phyloP scores from a whole-genome alignment of 169 alveolate species.

The Babesia bigemina region DNA sequence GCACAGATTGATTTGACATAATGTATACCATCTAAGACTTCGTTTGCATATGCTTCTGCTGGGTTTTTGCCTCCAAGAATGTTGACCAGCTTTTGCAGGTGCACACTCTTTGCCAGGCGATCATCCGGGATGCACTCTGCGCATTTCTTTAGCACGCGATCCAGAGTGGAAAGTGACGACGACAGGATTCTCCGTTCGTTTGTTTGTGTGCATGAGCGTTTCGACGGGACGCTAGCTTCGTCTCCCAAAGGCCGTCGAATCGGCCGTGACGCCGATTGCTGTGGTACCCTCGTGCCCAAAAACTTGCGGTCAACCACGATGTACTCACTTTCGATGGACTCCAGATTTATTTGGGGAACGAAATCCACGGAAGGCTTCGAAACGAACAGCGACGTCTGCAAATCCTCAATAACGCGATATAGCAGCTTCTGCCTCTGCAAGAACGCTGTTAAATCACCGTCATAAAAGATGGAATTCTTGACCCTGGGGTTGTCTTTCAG shows the following conservation, averaged over 20 bases:
- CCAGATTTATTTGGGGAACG: slow-evolving; percentile 21
- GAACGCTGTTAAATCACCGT: slow-evolving; percentile 23
- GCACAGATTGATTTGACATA: slow-evolving; percentile 24
- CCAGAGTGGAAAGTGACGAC: slow-evolving; percentile 18
- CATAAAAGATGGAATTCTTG: slow-evolving; percentile 19
- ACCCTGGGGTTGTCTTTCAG: slow-evolving; percentile 16
- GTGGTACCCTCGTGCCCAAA: slow-evolving; percentile 16
- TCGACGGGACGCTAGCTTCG: background rate
- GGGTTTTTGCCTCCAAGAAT: slow-evolving; percentile 33
- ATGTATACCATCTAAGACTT: slow-evolving; percentile 20
- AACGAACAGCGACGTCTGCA: slow-evolving; percentile 24
- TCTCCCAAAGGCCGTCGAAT: background rate
- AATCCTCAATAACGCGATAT: slow-evolving; percentile 31
- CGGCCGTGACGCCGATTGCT: background rate
- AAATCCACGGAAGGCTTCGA: slow-evolving; percentile 38
- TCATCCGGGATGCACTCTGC: slow-evolving; percentile 30
- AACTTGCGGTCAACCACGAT: slow-evolving; percentile 19
- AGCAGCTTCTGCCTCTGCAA: slow-evolving; percentile 32
- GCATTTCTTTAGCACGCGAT: slow-evolving; percentile 25
- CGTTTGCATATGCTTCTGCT: slow-evolving; percentile 27
- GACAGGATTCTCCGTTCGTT: background rate
- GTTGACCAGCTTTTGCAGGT: slow-evolving; percentile 33
- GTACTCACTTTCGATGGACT: slow-evolving; percentile 23
- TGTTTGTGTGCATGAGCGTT: slow-evolving; percentile 3
- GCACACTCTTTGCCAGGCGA: slow-evolving; percentile 13